These are phyloP conservation scores for Trichosporon inkin DNA, from an alignment of 1,284 basidiomycete genomes.

Conservation along the genomic window DNA sequence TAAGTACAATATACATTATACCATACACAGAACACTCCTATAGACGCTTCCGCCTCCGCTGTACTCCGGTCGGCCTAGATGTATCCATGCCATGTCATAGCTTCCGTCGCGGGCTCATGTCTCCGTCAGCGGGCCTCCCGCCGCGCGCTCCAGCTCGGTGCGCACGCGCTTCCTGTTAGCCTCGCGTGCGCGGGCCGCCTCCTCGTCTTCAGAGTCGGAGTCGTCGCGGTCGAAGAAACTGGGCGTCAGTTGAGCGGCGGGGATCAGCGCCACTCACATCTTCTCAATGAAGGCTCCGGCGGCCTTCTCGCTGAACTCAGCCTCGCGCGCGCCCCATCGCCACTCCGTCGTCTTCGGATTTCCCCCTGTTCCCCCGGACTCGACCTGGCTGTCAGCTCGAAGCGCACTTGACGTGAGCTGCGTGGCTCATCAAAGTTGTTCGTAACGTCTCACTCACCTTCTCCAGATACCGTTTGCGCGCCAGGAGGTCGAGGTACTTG, in stretches of 20 bases:
- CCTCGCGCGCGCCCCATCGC: conserved; percentile 48
- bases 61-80: not conserved
- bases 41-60: not conserved
- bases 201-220: conserved; percentile 26
- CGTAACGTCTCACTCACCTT: conserved; percentile 24
- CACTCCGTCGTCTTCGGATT: conserved; percentile 29
- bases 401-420: not conserved
- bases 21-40: not conserved
- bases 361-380: conserved; percentile 5
- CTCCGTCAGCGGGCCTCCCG: conserved; percentile 29
- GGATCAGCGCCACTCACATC: conserved; percentile 32
- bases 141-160: conserved; percentile 38
- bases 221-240: conserved; percentile 19
- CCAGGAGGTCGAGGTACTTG: conserved; percentile 43
- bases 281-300: conserved; percentile 43
- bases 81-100: conserved; percentile 6
- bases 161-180: conserved; percentile 31
- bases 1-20: conserved; percentile 15
- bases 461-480: conserved; percentile 44
- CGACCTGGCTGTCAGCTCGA: conserved; percentile 10
- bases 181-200: conserved; percentile 13
- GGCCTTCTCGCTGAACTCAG: conserved; percentile 45
- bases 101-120: not conserved
- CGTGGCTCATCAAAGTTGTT: too few relatives aligned
- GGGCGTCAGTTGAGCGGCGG: conserved; percentile 9